A percentile compares a stretch with the other conserved stretches of the same genome.
Evolutionary conservation across 306 rosid genomes (phyloP).

Genomic region (Rosa persica): DNA sequence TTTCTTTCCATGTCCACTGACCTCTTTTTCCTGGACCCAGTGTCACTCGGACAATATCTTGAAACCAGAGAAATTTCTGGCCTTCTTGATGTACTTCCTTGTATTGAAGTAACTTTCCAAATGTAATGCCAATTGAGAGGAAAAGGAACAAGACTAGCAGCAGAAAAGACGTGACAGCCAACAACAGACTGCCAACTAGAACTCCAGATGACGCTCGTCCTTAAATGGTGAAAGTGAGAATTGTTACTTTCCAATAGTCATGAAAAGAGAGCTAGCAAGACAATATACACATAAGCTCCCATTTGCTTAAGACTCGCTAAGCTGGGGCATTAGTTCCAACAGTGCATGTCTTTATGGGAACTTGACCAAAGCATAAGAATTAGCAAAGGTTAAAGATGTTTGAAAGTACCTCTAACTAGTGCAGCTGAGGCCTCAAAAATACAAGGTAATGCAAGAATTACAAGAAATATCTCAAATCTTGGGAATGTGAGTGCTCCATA

Average conservation of each 20-base stretch:
- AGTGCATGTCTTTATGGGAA: not conserved
- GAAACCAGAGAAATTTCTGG: slow-evolving; percentile 72
- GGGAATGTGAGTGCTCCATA: slow-evolving; percentile 84
- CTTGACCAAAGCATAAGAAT: not conserved
- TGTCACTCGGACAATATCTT: slow-evolving; percentile 71
- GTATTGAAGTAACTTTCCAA: slow-evolving; percentile 84
- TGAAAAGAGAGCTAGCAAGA: slow-evolving; percentile 17
- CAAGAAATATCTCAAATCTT: slow-evolving; percentile 79
- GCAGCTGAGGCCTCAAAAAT: slow-evolving; percentile 65
- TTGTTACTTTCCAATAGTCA: slow-evolving; percentile 8
- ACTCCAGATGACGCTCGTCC: slow-evolving; percentile 56
- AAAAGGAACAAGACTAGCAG: slow-evolving; percentile 71
- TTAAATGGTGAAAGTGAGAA: slow-evolving; percentile 33
- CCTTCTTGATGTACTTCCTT: slow-evolving; percentile 93
- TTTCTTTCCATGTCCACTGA: slow-evolving; percentile 87
- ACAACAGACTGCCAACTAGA: slow-evolving; percentile 63
- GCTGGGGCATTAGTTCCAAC: not conserved
- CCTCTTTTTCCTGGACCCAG: slow-evolving; percentile 94
- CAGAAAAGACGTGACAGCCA: slow-evolving; percentile 39
- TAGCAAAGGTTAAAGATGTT: slow-evolving; percentile 4
- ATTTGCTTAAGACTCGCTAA: not conserved
- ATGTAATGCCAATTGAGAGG: slow-evolving; percentile 82
- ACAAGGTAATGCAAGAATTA: slow-evolving; percentile 73
- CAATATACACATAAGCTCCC: not conserved
- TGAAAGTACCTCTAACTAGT: slow-evolving; percentile 59